Evolutionary conservation across 176 grass and related monocot genomes (phyloP).

Genomic region (Triticum dicoccoides): DNA sequence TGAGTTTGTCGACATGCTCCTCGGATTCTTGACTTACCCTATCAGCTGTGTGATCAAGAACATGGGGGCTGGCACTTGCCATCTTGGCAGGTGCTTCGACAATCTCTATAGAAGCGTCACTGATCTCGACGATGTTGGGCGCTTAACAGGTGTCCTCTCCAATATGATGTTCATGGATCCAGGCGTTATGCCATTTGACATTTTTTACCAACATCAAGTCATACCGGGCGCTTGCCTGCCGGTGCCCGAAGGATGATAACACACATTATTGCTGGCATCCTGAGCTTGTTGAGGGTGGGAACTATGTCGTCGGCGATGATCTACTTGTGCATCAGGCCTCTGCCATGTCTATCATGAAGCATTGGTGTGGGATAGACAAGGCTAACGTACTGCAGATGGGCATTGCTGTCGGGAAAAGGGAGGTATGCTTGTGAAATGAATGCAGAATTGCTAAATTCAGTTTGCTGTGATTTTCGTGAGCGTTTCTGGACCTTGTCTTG

Average conservation of each 20-base stretch:
- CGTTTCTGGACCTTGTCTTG: background rate
- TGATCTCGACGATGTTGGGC: background rate
- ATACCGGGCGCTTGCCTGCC: background rate
- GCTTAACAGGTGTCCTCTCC: background rate
- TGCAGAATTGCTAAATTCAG: too few relatives aligned
- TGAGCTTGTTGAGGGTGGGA: background rate
- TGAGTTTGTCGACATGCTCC: background rate
- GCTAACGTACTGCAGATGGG: background rate
- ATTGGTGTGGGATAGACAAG: background rate
- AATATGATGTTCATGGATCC: background rate
- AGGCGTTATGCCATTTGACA: background rate
- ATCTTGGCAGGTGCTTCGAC: background rate
- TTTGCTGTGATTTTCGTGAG: too few relatives aligned
- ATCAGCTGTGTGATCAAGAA: background rate
- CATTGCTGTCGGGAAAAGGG: background rate
- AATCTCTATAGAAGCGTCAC: background rate
- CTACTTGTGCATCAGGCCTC: background rate
- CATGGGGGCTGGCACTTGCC: background rate
- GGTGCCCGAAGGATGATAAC: background rate
- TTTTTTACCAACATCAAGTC: background rate
- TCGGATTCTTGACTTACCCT: background rate
- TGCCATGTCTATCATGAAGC: background rate
- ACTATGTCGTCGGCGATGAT: background rate
- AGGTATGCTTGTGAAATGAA: background rate
- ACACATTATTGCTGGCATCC: too few relatives aligned